Conservation (phyloP, 164 flowering plant genomes). For the Dillenia turbinata region DNA sequence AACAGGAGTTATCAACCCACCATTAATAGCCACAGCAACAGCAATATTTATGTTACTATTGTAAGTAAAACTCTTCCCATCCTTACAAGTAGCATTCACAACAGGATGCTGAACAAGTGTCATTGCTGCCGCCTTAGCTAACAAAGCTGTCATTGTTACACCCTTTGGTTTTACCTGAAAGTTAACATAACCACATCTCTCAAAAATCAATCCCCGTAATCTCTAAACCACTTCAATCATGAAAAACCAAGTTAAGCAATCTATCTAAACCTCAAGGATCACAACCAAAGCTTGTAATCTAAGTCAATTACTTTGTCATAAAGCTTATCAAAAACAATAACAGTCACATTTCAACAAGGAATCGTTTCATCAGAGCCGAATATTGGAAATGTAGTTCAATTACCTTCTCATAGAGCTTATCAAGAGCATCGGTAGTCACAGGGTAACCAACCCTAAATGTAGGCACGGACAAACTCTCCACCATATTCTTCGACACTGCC, state of each 20-base stretch:
- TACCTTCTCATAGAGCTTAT: conserved; percentile 83
- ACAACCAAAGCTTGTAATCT: too few species aligned
- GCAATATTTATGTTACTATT: conserved; percentile 77
- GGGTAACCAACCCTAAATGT: conserved; percentile 93
- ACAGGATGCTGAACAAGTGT: conserved; percentile 92
- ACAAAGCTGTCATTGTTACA: conserved; percentile 87
- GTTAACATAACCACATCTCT: too few species aligned
- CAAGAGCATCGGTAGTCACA: conserved; percentile 70
- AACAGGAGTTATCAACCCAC: conserved; percentile 92
- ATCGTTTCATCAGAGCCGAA: too few species aligned
- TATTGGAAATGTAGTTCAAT: neutral
- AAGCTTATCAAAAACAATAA: neutral
- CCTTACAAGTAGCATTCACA: conserved; percentile 77
- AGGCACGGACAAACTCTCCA: conserved; percentile 84
- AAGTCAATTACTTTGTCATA: neutral
- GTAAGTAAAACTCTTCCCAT: conserved; percentile 85
- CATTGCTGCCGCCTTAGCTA: conserved; percentile 87
- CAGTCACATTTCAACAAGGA: too few species aligned
- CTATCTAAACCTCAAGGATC: too few species aligned
- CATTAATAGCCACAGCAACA: conserved; percentile 89
- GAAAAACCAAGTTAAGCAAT: too few species aligned
- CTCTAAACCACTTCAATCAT: too few species aligned
- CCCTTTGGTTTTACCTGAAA: conserved; percentile 86
- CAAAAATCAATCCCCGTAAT: too few species aligned
- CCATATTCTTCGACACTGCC: conserved; percentile 85